phyloP scores from a whole-genome alignment of 1,284 basidiomycete species.

The Cystobasidium sp. region DNA sequence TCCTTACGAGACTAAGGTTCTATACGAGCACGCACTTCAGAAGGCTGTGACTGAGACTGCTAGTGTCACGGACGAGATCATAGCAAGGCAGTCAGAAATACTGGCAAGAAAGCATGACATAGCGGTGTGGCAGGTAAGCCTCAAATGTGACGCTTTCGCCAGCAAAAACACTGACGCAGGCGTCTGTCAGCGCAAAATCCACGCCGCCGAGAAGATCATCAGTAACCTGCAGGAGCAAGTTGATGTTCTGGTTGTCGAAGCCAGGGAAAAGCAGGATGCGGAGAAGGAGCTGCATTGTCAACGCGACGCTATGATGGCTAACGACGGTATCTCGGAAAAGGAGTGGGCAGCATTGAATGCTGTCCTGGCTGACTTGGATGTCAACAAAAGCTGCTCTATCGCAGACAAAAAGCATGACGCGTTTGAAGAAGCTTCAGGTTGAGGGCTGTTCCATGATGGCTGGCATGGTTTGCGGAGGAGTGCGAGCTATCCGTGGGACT shows the following conservation, averaged over 20 bases:
- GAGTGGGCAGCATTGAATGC: slow-evolving; percentile 31
- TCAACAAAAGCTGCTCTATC: slow-evolving; percentile 19
- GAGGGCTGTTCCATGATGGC: too few relatives aligned
- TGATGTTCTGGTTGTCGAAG: slow-evolving; percentile 32
- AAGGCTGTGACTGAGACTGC: slow-evolving; percentile 27
- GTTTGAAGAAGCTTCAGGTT: too few relatives aligned
- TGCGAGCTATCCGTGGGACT: too few relatives aligned
- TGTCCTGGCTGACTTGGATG: slow-evolving; percentile 19
- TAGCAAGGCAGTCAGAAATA: slow-evolving; percentile 42
- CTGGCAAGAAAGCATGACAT: slow-evolving; percentile 43
- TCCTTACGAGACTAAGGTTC: slow-evolving; percentile 32
- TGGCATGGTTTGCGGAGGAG: too few relatives aligned
- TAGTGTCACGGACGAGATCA: slow-evolving; percentile 38
- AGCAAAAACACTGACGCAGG: neutral
- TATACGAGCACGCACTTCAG: slow-evolving; percentile 30
- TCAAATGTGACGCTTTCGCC: neutral
- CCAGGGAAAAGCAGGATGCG: slow-evolving; percentile 35
- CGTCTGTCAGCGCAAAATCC: slow-evolving; percentile 38
- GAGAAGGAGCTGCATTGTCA: slow-evolving; percentile 36
- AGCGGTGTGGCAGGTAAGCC: slow-evolving; percentile 41
- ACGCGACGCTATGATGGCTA: slow-evolving; percentile 37
- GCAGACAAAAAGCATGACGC: neutral
- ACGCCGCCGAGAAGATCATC: slow-evolving; percentile 40
- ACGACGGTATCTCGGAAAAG: slow-evolving; percentile 17
- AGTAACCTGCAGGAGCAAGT: slow-evolving; percentile 30